Percentiles rank a stretch among this genome's conserved stretches.
Evolutionary conservation across 345 rosid genomes (phyloP).

Genomic region (Capsella bursapastoris): DNA sequence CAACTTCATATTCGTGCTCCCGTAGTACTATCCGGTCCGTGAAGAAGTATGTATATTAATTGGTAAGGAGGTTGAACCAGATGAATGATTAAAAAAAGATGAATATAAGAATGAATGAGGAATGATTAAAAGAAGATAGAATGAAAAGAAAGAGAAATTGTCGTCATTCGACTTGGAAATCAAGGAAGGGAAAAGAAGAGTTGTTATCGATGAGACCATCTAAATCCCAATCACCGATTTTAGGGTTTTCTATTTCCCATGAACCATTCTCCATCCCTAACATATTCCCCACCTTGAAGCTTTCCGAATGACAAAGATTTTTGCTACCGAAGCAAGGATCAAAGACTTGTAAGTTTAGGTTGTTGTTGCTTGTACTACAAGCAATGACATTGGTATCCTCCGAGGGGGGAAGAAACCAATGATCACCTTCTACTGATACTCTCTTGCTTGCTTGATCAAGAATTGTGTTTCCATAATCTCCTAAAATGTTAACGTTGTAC

Average conservation of each 20-base stretch:
- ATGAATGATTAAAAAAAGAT: constrained; percentile 1
- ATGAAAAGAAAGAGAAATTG: constrained; percentile 1
- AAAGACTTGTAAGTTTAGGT: constrained; percentile 49
- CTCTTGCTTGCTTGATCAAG: constrained; percentile 47
- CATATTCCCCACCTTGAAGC: constrained; percentile 57
- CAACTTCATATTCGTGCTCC: constrained; percentile 17
- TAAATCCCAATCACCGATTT: constrained; percentile 90
- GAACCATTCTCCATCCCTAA: constrained; percentile 61
- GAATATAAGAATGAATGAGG: constrained; percentile 30
- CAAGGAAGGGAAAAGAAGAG: constrained; percentile 78
- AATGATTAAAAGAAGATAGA: constrained; percentile 24
- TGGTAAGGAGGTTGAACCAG: not conserved
- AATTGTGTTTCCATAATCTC: constrained; percentile 47
- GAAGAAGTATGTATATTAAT: constrained; percentile 17
- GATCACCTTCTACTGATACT: constrained; percentile 52
- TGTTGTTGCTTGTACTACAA: constrained; percentile 53
- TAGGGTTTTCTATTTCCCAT: constrained; percentile 71
- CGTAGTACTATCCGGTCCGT: not conserved
- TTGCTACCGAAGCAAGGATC: constrained; percentile 57
- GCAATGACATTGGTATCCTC: constrained; percentile 46
- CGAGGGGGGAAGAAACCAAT: constrained; percentile 55
- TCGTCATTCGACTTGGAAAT: constrained; percentile 71
- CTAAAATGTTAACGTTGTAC: constrained; percentile 48
- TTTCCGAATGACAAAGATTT: constrained; percentile 42
- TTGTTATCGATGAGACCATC: constrained; percentile 77